phyloP scores from a whole-genome alignment of 371 early-diverging fungal genomes.

The Mortierella sp. region DNA sequence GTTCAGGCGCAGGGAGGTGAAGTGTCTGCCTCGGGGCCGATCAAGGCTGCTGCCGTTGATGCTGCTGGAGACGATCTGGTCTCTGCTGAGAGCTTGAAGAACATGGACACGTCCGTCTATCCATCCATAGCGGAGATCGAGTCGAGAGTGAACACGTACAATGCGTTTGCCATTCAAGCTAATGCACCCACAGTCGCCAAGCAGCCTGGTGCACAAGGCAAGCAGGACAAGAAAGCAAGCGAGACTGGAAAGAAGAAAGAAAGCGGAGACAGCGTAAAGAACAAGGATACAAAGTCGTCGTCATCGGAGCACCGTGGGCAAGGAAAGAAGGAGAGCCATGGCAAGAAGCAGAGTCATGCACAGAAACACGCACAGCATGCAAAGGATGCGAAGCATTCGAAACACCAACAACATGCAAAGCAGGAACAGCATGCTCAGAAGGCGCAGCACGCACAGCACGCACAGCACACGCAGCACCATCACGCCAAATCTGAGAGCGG shows the following conservation, averaged over 20 bases:
- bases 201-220: neutral
- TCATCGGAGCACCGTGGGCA: neutral
- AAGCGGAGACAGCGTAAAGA: neutral
- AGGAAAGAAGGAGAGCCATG: too few species aligned
- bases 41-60: neutral
- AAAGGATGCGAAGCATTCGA: too few species aligned
- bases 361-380: too few species aligned
- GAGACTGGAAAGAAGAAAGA: neutral
- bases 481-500: too few species aligned
- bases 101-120: constrained; percentile 15
- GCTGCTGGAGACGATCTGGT: constrained; percentile 4
- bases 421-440: too few species aligned
- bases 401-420: too few species aligned
- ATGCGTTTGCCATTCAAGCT: constrained; percentile 5
- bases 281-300: neutral
- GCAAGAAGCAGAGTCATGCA: too few species aligned
- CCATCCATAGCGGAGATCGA: constrained; percentile 29
- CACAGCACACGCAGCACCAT: too few species aligned
- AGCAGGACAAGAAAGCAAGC: neutral
- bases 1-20: constrained; percentile 17
- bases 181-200: neutral
- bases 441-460: too few species aligned
- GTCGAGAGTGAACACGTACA: constrained; percentile 15
- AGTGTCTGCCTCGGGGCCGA: neutral
- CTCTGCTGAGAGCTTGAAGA: constrained; percentile 14